Conservation (phyloP, 164 flowering plant genomes). For the Sextonia rubra region DNA sequence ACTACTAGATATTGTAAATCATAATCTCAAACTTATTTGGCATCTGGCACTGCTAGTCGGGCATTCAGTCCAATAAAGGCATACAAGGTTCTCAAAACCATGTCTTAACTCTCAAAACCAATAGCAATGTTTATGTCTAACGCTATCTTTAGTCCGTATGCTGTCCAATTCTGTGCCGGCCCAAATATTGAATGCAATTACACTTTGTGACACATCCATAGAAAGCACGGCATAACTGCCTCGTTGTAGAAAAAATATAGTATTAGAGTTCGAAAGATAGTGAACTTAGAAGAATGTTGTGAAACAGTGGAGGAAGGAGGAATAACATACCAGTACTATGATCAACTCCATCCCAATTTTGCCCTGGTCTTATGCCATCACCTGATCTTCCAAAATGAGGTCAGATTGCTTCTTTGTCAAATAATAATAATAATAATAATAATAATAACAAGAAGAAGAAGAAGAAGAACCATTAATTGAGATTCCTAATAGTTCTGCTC, state of each 20-base stretch:
- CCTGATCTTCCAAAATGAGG: constrained; percentile 45
- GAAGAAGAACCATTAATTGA: neutral
- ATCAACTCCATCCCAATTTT: constrained; percentile 98
- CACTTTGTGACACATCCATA: neutral
- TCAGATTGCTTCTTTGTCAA: constrained; percentile 58
- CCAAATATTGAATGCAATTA: too few species aligned
- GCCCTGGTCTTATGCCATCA: constrained; percentile 69
- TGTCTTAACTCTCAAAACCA: too few species aligned
- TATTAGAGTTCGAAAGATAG: neutral
- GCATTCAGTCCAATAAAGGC: too few species aligned
- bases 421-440: too few species aligned
- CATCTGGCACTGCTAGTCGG: too few species aligned
- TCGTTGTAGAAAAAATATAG: neutral
- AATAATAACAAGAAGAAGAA: neutral
- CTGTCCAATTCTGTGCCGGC: too few species aligned
- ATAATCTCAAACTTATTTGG: too few species aligned
- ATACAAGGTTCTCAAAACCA: too few species aligned
- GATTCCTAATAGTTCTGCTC: neutral
- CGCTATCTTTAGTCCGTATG: too few species aligned
- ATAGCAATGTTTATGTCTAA: too few species aligned
- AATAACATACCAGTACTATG: constrained; percentile 71
- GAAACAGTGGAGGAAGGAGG: neutral
- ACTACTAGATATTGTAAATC: too few species aligned
- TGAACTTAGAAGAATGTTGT: neutral
- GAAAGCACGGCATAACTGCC: neutral